phyloP scores from a whole-genome alignment of 495 filamentous ascomycete genomes.

The Penicillium robsamsonii region DNA sequence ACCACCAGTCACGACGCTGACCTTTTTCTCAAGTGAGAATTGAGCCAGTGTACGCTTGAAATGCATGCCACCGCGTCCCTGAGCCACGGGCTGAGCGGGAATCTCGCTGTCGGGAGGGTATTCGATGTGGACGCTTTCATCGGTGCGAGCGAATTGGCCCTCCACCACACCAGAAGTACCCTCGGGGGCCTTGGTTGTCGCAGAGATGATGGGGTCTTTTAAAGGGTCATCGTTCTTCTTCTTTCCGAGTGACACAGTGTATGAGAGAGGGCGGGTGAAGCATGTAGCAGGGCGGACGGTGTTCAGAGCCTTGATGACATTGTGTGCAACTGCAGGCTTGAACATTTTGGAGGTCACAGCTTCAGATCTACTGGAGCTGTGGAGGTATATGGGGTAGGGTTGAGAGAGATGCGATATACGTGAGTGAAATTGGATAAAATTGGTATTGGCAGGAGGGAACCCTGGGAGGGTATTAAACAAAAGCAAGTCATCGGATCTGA shows the following conservation, averaged over 20 bases:
- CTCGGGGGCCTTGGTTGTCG: constrained; percentile 34
- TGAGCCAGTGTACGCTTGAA: constrained; percentile 68
- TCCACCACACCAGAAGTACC: constrained; percentile 37
- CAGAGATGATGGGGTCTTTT: constrained; percentile 30
- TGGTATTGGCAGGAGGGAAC: constrained; percentile 2
- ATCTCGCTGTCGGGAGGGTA: constrained; percentile 71
- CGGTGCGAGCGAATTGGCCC: constrained; percentile 68
- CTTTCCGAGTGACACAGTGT: constrained; percentile 28
- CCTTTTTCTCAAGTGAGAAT: constrained; percentile 77
- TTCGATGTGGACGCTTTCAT: constrained; percentile 69
- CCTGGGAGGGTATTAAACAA: not conserved
- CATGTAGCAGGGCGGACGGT: constrained; percentile 23
- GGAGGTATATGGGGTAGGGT: not conserved
- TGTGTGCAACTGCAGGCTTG: constrained; percentile 31
- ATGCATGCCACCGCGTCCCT: constrained; percentile 68
- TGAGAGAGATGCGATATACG: not conserved
- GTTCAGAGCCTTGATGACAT: constrained; percentile 29
- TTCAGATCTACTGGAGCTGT: not conserved
- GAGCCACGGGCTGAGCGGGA: constrained; percentile 62
- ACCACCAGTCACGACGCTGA: constrained; percentile 80
- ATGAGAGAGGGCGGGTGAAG: constrained; percentile 31
- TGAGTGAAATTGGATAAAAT: not conserved
- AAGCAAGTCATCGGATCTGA: not conserved
- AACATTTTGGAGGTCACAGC: constrained; percentile 28
- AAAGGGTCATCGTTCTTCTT: constrained; percentile 28